Evolutionary conservation across 805 yeast species (phyloP), one percentile per base, ranked within the genome.

Genomic region (Maudiozyma saulgeensis): DNA sequence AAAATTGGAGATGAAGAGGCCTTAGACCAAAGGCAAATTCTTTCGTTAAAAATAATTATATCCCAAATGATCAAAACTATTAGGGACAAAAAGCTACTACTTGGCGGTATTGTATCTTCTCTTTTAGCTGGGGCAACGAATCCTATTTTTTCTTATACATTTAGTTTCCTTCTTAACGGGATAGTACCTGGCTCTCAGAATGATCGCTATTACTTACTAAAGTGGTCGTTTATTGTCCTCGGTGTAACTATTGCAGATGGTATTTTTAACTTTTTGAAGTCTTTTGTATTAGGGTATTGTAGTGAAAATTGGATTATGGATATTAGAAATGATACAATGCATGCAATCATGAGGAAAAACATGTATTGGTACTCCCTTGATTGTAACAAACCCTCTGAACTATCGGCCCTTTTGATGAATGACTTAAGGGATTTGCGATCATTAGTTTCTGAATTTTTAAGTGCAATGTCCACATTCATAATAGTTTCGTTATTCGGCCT

Each of bases 81-180:
- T 2, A 57, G 55, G 18, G 55, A 53, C 9, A 69, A 62, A 43
- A 23, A 42, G 4, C 51, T 65, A 3, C 56, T 80, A 0, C 12
- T 62, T 0, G 0, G 75, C 0, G 97, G 96, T 0, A 48, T 85
- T 1, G 0, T 75, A 0, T 55, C 75, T 5, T 71, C 89, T 0
- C 53, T 81, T 0, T 44, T 77, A 0, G 79, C 82, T 51, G 90
- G 95, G 11, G 75, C 75, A 0, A 64, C 78, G 1, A 82, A 80
- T 51, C 97, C 98, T 0, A 67, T 86, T 0, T 88, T 93, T 53
- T 85, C 96, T 0, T 89, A 67, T 60, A 77, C 84, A 26, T 80
- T 90, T 53, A 79, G 97, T 1, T 80, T 80, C 51, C 66, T 91
- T 8, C 66, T 91, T 7, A 64, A 75, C 23, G 84, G 82, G 13